phyloP scores from a whole-genome alignment of 1,284 basidiomycete genomes.

The Pyrrhoderma noxium region DNA sequence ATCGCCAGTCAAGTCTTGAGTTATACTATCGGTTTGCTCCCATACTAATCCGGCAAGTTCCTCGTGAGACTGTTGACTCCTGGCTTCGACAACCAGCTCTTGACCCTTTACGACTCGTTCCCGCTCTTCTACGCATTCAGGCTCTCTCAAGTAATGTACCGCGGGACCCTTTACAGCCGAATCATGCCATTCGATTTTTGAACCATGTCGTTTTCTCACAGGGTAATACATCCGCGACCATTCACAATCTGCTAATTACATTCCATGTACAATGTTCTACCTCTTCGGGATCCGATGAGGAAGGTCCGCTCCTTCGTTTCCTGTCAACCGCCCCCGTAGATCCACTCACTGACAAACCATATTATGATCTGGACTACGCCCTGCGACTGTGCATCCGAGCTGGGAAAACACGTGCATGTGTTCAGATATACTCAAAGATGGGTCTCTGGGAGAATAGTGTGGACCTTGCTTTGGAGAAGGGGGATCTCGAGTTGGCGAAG shows the following conservation, averaged over 20 bases:
- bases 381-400: conserved; percentile 84
- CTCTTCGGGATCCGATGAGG: conserved; percentile 44
- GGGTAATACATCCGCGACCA: conserved; percentile 73
- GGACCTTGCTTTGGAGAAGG: conserved; percentile 89
- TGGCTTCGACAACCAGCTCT: conserved; percentile 82
- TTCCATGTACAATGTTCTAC: conserved; percentile 60
- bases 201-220: conserved; percentile 77
- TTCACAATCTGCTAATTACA: conserved; percentile 93
- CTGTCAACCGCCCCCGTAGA: conserved; percentile 79
- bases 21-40: conserved; percentile 92
- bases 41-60: conserved; percentile 79
- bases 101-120: conserved; percentile 81
- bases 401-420: conserved; percentile 82
- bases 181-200: conserved; percentile 87
- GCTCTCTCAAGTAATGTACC: conserved; percentile 36
- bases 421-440: conserved; percentile 98
- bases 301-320: conserved; percentile 79
- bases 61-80: conserved; percentile 85
- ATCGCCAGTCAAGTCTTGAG: conserved; percentile 75
- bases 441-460: conserved; percentile 95
- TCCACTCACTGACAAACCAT: conserved; percentile 79
- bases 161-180: conserved; percentile 62
- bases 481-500: conserved; percentile 89
- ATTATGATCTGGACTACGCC: conserved; percentile 97
- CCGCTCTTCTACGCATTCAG: conserved; percentile 81